Conservation (phyloP, 208 protist species). For the Crithidia expoeki region DNA sequence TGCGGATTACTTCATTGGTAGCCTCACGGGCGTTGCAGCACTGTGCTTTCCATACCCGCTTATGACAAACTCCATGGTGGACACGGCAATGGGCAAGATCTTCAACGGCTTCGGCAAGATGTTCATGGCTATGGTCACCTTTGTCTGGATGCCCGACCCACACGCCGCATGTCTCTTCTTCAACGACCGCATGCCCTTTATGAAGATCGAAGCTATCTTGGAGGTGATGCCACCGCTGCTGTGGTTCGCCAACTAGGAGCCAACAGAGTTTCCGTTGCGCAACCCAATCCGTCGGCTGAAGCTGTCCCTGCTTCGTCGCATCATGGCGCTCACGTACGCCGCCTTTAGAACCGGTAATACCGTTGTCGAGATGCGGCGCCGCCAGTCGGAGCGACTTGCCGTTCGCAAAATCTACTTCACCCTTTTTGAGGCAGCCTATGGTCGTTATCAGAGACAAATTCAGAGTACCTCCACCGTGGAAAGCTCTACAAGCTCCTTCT, state of each 20-base stretch:
- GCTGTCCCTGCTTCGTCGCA: conserved; percentile 39
- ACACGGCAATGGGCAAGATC: conserved; percentile 23
- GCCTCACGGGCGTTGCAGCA: conserved; percentile 29
- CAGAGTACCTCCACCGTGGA: not conserved
- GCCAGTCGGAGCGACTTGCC: conserved; percentile 24
- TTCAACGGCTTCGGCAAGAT: conserved; percentile 24
- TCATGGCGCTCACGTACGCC: conserved; percentile 48
- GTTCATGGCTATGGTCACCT: conserved; percentile 18
- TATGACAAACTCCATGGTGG: conserved; percentile 17
- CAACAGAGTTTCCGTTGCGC: conserved; percentile 37
- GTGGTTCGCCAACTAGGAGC: conserved; percentile 55
- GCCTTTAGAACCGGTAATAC: conserved; percentile 34
- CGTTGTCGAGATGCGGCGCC: conserved; percentile 19
- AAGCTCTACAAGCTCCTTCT: not conserved
- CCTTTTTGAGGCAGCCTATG: not conserved
- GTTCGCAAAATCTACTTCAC: conserved; percentile 2
- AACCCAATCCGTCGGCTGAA: conserved; percentile 51
- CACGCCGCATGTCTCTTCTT: conserved; percentile 45
- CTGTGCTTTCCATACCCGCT: conserved; percentile 31
- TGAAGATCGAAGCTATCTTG: conserved; percentile 35
- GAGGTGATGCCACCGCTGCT: conserved; percentile 35
- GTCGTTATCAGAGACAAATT: not conserved
- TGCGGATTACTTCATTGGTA: conserved; percentile 32
- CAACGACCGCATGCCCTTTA: conserved; percentile 32
- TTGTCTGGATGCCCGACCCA: conserved; percentile 23